Conservation (phyloP, 2,329 filamentous ascomycete genomes). For the Sclerotiophoma versabilis region DNA sequence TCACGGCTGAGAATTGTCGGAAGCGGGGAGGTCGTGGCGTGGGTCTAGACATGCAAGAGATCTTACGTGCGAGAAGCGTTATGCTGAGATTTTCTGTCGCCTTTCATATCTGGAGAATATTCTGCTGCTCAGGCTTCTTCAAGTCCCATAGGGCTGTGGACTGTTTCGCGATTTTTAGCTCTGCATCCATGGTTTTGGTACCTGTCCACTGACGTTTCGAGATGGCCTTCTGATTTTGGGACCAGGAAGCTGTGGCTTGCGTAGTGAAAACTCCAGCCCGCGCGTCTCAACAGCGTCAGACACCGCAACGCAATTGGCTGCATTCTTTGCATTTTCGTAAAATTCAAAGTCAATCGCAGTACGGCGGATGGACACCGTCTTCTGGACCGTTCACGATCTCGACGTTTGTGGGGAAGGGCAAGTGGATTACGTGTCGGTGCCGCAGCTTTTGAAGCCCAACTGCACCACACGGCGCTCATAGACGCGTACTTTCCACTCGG, state of each 20-base stretch:
- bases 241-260: slow-evolving; percentile 9
- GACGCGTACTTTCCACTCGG: neutral
- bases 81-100: neutral
- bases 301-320: slow-evolving; percentile 9
- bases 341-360: neutral
- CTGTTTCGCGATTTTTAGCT: neutral
- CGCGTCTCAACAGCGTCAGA: slow-evolving; percentile 14
- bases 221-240: neutral
- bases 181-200: neutral
- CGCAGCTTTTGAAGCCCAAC: slow-evolving; percentile 3
- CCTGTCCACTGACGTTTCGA: slow-evolving; percentile 3
- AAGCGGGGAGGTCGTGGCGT: neutral
- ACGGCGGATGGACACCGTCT: neutral
- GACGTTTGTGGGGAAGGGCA: slow-evolving; percentile 1
- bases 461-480: neutral
- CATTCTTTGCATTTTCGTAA: neutral
- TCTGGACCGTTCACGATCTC: slow-evolving; percentile 3
- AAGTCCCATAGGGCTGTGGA: neutral
- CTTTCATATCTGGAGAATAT: neutral
- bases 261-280: slow-evolving; percentile 1
- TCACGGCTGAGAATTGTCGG: neutral
- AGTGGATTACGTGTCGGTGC: slow-evolving; percentile 3
- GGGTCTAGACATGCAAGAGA: neutral
- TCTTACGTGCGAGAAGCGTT: neutral
- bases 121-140: neutral